A percentile compares a stretch with the other conserved stretches of the same genome.
Conservation (phyloP, 441 rosid genomes). For the Francoa sonchifolia region DNA sequence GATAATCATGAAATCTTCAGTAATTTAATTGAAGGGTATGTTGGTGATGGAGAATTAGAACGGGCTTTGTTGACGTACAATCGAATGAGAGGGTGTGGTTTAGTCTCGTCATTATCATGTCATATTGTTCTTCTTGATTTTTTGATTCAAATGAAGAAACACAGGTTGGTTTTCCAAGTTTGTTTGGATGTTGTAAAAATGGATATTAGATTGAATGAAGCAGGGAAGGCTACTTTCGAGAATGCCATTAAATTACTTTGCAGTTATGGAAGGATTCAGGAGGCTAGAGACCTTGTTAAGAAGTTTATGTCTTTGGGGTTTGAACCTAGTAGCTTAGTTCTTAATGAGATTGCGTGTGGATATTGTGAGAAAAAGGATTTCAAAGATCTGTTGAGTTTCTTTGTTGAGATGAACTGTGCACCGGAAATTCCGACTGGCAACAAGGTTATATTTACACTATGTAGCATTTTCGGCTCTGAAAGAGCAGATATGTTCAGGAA, state of each 20-base stretch:
- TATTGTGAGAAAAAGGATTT: constrained; percentile 65
- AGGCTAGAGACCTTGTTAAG: constrained; percentile 49
- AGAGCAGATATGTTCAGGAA: constrained; percentile 45
- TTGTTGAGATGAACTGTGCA: constrained; percentile 29
- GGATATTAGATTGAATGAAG: constrained; percentile 14
- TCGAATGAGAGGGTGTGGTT: constrained; percentile 30
- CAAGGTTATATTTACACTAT: constrained; percentile 40
- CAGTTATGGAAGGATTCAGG: constrained; percentile 40
- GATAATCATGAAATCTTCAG: constrained; percentile 23
- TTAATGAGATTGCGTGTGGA: constrained; percentile 41
- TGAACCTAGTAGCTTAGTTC: constrained; percentile 24
- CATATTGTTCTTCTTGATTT: constrained; percentile 32
- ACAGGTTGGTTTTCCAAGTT: constrained; percentile 32
- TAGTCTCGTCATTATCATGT: constrained; percentile 31
- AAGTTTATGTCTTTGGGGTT: constrained; percentile 39
- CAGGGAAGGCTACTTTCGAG: constrained; percentile 23
- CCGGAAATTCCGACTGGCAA: constrained; percentile 42
- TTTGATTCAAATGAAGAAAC: constrained; percentile 35
- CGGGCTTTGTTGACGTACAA: constrained; percentile 44
- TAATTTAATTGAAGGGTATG: constrained; percentile 41
- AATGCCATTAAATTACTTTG: constrained; percentile 48
- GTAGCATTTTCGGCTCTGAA: constrained; percentile 36
- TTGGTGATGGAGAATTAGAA: constrained; percentile 29
- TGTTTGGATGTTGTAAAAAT: constrained; percentile 40
- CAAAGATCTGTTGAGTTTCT: constrained; percentile 50